phyloP scores from a whole-genome alignment of 331 rosid genomes.

The Acacia pycnantha region DNA sequence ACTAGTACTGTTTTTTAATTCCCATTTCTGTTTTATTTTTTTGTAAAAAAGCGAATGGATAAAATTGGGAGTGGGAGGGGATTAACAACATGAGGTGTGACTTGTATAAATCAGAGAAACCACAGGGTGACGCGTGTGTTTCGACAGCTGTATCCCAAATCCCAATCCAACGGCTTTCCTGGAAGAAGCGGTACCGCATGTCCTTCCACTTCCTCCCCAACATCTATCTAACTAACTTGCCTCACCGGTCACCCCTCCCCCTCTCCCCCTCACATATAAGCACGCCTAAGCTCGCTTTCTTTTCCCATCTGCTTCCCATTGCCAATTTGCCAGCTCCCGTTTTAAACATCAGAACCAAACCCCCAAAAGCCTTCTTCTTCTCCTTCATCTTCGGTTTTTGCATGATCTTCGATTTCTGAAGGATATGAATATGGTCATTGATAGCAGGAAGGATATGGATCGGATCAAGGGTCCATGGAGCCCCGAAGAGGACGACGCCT shows the following conservation, averaged over 20 bases:
- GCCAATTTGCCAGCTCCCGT: background rate
- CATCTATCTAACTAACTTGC: conserved; percentile 38
- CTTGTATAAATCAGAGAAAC: conserved; percentile 35
- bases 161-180: conserved; percentile 47
- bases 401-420: background rate
- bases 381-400: background rate
- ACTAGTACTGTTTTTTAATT: too few species aligned
- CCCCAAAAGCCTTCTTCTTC: background rate
- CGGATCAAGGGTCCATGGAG: conserved; percentile 99
- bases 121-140: conserved; percentile 66
- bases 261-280: conserved; percentile 38
- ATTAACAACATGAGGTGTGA: conserved; percentile 23
- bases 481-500: conserved; percentile 82
- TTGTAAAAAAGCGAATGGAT: background rate
- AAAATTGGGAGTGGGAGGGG: background rate
- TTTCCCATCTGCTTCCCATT: background rate
- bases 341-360: background rate
- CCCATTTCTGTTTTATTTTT: background rate
- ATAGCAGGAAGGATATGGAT: conserved; percentile 56
- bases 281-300: background rate
- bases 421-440: conserved; percentile 31
- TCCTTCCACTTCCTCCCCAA: background rate
- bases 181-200: conserved; percentile 51
- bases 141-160: conserved; percentile 89
- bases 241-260: conserved; percentile 52